phyloP scores from a whole-genome alignment of 2,329 filamentous ascomycete genomes.

The Ascochyta clinopodiicola region DNA sequence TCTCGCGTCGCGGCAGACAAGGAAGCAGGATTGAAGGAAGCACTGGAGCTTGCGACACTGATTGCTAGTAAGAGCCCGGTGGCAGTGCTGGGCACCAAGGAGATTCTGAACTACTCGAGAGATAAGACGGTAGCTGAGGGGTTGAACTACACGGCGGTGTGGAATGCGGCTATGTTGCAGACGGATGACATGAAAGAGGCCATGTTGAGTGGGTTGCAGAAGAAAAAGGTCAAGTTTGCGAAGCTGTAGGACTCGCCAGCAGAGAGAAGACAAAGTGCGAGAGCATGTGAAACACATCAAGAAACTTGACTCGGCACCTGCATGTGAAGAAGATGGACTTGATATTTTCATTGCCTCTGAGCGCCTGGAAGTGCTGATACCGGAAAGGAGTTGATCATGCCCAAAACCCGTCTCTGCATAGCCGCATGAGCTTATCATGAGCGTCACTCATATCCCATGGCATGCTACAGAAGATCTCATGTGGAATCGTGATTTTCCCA shows the following conservation, averaged over 20 bases:
- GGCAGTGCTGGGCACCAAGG: constrained; percentile 86
- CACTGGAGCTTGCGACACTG: constrained; percentile 66
- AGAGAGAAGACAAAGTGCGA: no score
- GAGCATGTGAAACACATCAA: no score
- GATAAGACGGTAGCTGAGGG: constrained; percentile 80
- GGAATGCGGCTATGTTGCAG: constrained; percentile 87
- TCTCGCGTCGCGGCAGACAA: constrained; percentile 68
- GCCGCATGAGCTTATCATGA: constrained; percentile 27
- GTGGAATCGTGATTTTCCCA: constrained; percentile 49
- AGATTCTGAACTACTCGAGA: constrained; percentile 80
- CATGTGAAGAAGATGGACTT: constrained; percentile 39
- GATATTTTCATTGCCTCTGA: constrained; percentile 54
- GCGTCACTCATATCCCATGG: constrained; percentile 47
- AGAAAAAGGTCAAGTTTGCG: constrained; percentile 80
- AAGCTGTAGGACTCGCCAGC: constrained; percentile 67
- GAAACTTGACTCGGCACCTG: not conserved
- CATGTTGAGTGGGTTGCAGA: constrained; percentile 77
- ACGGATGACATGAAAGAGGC: constrained; percentile 77
- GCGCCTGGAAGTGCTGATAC: constrained; percentile 52
- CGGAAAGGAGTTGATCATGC: constrained; percentile 45
- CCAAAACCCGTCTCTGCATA: constrained; percentile 40
- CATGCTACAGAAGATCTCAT: constrained; percentile 46
- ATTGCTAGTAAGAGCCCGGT: constrained; percentile 86
- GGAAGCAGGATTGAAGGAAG: constrained; percentile 56
- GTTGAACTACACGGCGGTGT: constrained; percentile 81